Conservation (phyloP, 2,329 filamentous ascomycete species). For the Stachybotrys echinatus region DNA sequence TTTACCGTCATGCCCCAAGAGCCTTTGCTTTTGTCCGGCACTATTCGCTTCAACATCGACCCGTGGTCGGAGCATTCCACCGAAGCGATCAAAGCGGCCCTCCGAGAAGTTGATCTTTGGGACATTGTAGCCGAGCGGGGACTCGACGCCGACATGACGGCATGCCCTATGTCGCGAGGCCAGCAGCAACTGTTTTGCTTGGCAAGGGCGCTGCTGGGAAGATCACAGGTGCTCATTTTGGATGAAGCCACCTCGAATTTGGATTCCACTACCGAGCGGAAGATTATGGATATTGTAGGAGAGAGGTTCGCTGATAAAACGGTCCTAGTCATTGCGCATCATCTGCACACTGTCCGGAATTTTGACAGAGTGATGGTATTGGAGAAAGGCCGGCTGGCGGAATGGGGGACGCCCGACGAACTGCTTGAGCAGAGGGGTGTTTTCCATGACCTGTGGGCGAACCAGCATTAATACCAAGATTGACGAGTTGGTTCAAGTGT, state of each 20-base stretch:
- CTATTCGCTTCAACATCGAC: constrained; percentile 33
- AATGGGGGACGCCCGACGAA: neutral
- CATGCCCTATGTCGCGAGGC: constrained; percentile 11
- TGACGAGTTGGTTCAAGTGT: neutral
- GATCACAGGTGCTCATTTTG: constrained; percentile 26
- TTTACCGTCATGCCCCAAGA: constrained; percentile 47
- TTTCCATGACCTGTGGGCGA: neutral
- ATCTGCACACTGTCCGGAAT: constrained; percentile 40
- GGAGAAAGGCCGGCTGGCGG: constrained; percentile 31
- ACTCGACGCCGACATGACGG: constrained; percentile 9
- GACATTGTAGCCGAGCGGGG: constrained; percentile 6
- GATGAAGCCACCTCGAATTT: constrained; percentile 33
- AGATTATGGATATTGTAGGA: constrained; percentile 28
- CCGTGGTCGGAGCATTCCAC: constrained; percentile 13
- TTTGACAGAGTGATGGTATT: constrained; percentile 43
- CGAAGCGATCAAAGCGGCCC: constrained; percentile 7
- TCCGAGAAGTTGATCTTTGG: constrained; percentile 12
- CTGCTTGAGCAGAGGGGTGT: neutral
- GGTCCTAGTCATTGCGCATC: constrained; percentile 39
- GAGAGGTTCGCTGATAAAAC: constrained; percentile 38
- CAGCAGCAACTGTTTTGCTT: constrained; percentile 16
- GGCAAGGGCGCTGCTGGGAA: constrained; percentile 19
- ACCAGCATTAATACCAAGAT: neutral
- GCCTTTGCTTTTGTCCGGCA: constrained; percentile 38
- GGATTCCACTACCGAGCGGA: constrained; percentile 29